These are phyloP conservation scores for Reutealis trisperma DNA, from an alignment of 345 rosid species.

Conservation along the genomic window DNA sequence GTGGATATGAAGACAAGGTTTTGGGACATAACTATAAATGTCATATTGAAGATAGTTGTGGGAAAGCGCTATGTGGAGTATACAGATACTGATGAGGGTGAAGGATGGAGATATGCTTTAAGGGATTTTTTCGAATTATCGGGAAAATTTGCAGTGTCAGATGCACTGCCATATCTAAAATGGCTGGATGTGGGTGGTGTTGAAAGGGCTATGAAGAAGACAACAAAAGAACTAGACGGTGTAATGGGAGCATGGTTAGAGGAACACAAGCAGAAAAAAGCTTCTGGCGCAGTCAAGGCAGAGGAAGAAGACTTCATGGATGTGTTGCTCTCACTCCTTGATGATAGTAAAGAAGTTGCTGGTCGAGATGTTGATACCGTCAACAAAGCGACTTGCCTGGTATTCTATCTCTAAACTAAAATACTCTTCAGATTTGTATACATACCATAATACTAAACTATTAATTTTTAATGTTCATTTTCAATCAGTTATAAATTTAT, in stretches of 20 bases:
- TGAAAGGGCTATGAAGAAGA: slow-evolving; percentile 34
- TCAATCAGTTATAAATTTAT: no score
- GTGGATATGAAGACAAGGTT: slow-evolving; percentile 43
- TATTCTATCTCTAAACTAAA: neutral
- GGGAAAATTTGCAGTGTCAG: slow-evolving; percentile 27
- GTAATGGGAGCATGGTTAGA: slow-evolving; percentile 34
- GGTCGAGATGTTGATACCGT: slow-evolving; percentile 28
- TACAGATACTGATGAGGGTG: neutral
- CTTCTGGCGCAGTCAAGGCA: neutral
- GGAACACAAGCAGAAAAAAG: slow-evolving; percentile 41
- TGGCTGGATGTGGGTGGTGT: slow-evolving; percentile 40
- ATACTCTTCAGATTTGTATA: no score
- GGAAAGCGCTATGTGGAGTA: slow-evolving; percentile 28
- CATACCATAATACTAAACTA: no score
- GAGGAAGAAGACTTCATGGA: slow-evolving; percentile 40
- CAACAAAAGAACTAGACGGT: slow-evolving; percentile 24
- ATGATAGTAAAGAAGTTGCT: slow-evolving; percentile 9
- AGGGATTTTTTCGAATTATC: slow-evolving; percentile 19
- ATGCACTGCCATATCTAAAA: slow-evolving; percentile 37
- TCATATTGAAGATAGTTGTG: slow-evolving; percentile 25
- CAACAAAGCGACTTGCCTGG: slow-evolving; percentile 36
- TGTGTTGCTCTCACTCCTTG: slow-evolving; percentile 26
- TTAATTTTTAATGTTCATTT: no score
- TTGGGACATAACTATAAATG: slow-evolving; percentile 31
- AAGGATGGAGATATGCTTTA: slow-evolving; percentile 2